phyloP scores from a whole-genome alignment of 192 early-diverging fungal genomes.

The Podila horticola region DNA sequence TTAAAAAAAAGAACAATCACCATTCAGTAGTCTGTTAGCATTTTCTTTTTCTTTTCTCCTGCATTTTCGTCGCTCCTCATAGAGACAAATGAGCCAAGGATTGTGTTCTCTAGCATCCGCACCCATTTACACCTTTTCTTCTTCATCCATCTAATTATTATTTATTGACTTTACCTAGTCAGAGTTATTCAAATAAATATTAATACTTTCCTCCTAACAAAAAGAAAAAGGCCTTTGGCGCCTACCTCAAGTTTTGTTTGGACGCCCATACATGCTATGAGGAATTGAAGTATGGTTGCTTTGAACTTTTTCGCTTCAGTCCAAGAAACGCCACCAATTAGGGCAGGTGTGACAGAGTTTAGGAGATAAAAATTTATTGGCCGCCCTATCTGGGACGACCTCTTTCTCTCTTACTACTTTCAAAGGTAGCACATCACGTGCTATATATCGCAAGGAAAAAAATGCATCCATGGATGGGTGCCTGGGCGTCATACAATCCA shows the following conservation, averaged over 20 bases:
- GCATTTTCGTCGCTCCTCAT: not conserved
- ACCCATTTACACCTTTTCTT: not conserved
- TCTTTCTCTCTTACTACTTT: not conserved
- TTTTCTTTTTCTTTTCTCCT: not conserved
- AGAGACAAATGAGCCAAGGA: not conserved
- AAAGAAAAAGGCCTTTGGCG: not conserved
- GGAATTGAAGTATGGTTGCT: no score
- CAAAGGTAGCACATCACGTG: conserved; percentile 5
- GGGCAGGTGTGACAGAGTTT: not conserved
- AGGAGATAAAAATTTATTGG: conserved; percentile 2
- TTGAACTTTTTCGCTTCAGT: no score
- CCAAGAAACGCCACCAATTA: not conserved
- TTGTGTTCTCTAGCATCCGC: not conserved
- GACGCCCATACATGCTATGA: no score
- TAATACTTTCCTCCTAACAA: not conserved
- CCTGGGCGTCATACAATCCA: conserved; percentile 5
- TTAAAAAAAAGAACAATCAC: no score
- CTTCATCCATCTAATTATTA: not conserved
- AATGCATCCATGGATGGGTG: conserved; percentile 1
- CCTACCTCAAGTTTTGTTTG: not conserved
- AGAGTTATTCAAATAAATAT: not conserved
- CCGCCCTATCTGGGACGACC: not conserved
- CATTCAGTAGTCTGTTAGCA: no score
- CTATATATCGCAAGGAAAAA: not conserved
- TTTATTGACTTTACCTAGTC: not conserved